phyloP scores from a whole-genome alignment of 306 rosid species.

The Cyamopsis tetragonoloba region DNA sequence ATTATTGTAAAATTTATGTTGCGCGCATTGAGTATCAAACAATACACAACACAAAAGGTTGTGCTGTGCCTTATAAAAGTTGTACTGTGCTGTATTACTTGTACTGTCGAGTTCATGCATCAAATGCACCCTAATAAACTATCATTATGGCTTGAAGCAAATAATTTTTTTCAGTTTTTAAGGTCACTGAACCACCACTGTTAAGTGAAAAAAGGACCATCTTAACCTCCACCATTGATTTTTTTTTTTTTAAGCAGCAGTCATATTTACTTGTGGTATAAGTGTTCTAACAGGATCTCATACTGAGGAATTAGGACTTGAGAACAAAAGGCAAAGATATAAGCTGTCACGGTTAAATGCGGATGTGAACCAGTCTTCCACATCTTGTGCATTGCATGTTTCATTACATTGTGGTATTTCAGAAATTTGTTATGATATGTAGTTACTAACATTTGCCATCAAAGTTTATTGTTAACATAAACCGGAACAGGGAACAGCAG shows the following conservation, averaged over 20 bases:
- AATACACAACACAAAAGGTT: too few relatives aligned
- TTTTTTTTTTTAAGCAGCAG: background rate
- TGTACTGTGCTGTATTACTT: too few relatives aligned
- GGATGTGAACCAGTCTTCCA: background rate
- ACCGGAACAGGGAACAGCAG: background rate
- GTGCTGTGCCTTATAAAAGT: too few relatives aligned
- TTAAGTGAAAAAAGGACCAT: too few relatives aligned
- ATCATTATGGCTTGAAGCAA: too few relatives aligned
- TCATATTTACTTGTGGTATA: background rate
- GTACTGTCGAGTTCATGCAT: too few relatives aligned
- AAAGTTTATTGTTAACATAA: constrained; percentile 6
- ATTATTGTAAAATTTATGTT: too few relatives aligned
- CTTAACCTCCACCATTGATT: too few relatives aligned
- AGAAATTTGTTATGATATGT: background rate
- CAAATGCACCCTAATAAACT: too few relatives aligned
- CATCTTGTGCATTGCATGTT: background rate
- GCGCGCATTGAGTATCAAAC: too few relatives aligned
- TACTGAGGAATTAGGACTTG: background rate
- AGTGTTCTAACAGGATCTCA: constrained; percentile 3
- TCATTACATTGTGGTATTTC: constrained; percentile 16
- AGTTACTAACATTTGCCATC: background rate
- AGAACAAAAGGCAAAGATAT: background rate
- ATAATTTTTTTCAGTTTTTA: too few relatives aligned
- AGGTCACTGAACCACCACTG: too few relatives aligned
- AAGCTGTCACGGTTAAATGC: background rate